phyloP scores from a whole-genome alignment of 768 basidiomycete species.

The Dioszegia aurantiaca region DNA sequence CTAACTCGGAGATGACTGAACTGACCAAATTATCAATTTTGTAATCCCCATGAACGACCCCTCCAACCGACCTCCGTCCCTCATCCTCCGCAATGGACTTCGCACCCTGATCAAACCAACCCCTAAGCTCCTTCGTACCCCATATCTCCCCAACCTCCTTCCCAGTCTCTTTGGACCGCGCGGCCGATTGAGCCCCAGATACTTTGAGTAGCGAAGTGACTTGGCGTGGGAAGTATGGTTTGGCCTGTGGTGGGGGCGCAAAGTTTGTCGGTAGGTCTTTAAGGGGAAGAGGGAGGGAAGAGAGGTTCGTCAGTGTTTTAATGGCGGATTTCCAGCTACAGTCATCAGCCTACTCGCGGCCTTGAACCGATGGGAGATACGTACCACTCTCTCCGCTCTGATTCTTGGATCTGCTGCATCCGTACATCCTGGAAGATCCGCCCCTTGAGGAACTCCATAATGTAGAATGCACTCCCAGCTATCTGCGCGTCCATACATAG shows the following conservation, averaged over 20 bases:
- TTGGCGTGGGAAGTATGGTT: conserved; percentile 86
- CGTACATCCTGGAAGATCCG: conserved; percentile 84
- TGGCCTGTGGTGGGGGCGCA: conserved; percentile 36
- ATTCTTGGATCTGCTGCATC: conserved; percentile 65
- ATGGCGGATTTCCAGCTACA: conserved; percentile 48
- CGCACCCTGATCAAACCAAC: conserved; percentile 64
- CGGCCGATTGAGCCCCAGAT: conserved; percentile 71
- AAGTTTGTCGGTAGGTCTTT: conserved; percentile 61
- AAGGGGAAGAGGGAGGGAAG: conserved; percentile 59
- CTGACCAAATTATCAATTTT: conserved; percentile 90
- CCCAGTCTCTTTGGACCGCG: conserved; percentile 65
- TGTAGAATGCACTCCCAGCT: conserved; percentile 86
- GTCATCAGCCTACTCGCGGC: background rate
- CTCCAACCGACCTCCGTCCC: conserved; percentile 64
- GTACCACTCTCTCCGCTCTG: conserved; percentile 70
- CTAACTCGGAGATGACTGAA: background rate
- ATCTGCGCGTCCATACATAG: conserved; percentile 75
- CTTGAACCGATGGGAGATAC: conserved; percentile 32
- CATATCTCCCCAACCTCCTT: conserved; percentile 66
- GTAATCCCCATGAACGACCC: conserved; percentile 90
- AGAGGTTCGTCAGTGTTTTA: conserved; percentile 38
- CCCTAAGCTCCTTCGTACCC: conserved; percentile 65
- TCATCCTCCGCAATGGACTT: conserved; percentile 70
- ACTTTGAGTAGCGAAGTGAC: conserved; percentile 82
- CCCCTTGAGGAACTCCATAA: conserved; percentile 94